Evolutionary conservation across 108 stramenopile species (phyloP).

Genomic region (Cyclostephanos tholiformis): DNA sequence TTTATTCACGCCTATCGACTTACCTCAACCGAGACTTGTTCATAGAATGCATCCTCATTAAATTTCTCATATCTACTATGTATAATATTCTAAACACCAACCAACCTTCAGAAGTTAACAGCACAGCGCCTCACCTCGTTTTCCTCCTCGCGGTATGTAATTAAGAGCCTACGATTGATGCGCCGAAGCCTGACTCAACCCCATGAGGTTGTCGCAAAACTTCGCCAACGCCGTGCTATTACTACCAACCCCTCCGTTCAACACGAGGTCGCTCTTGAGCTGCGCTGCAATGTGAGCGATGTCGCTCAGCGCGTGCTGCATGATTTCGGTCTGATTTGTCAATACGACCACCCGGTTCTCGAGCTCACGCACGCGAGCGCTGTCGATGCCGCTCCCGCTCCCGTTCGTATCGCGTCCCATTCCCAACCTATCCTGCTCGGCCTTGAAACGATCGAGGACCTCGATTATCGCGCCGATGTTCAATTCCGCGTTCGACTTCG

Average conservation of each 20-base stretch:
- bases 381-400: constrained; percentile 20
- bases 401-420: constrained; percentile 13
- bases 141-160: too few relatives aligned
- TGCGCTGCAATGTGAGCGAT: constrained; percentile 42
- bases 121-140: too few relatives aligned
- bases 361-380: constrained; percentile 39
- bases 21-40: too few relatives aligned
- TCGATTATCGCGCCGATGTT: constrained; percentile 79
- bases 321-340: constrained; percentile 30
- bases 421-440: constrained; percentile 60
- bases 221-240: constrained; percentile 37
- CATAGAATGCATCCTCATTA: too few relatives aligned
- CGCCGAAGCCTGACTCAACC: constrained; percentile 9
- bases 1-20: too few relatives aligned
- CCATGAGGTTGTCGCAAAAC: constrained; percentile 49
- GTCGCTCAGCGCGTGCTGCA: constrained; percentile 18
- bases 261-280: constrained; percentile 42
- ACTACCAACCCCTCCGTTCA: constrained; percentile 14
- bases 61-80: too few relatives aligned
- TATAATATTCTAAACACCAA: too few relatives aligned
- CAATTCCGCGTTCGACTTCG: constrained; percentile 47
- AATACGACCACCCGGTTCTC: constrained; percentile 41
- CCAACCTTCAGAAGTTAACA: too few relatives aligned
- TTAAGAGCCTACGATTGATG: background rate
- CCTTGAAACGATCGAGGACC: constrained; percentile 78